Evolutionary conservation across 2,329 filamentous ascomycete genomes (phyloP).

Genomic region (Cladosporium sp.): DNA sequence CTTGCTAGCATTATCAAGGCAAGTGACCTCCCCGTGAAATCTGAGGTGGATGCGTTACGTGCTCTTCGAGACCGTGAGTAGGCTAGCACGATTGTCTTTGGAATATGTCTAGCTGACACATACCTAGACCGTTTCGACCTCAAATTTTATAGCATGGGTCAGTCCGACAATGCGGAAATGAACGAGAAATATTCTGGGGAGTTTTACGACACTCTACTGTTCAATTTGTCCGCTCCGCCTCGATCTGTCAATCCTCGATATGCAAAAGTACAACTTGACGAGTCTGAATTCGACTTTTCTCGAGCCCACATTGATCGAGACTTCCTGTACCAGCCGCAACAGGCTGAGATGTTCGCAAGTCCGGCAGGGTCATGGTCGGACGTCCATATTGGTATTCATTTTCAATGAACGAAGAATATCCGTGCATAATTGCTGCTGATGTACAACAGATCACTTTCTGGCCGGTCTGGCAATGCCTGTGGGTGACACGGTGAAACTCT

Average conservation of each 20-base stretch:
- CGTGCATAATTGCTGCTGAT: constrained; percentile 2
- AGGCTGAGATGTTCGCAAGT: constrained; percentile 10
- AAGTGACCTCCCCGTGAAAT: constrained; percentile 2
- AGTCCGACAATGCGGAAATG: constrained; percentile 1
- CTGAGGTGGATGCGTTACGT: constrained; percentile 11
- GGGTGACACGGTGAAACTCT: constrained; percentile 13
- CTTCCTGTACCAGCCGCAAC: constrained; percentile 5
- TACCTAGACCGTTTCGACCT: constrained; percentile 6
- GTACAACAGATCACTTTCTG: constrained; percentile 12
- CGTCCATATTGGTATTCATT: constrained; percentile 11
- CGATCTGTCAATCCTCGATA: constrained; percentile 10
- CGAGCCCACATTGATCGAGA: constrained; percentile 10
- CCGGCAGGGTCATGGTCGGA: constrained; percentile 10
- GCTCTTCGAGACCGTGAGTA: constrained; percentile 11
- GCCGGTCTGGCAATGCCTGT: constrained; percentile 10
- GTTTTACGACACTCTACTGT: constrained; percentile 12
- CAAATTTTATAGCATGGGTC: constrained; percentile 9
- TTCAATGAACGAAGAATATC: constrained; percentile 4
- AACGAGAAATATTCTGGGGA: constrained; percentile 6
- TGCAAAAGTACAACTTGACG: constrained; percentile 10
- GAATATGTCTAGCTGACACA: constrained; percentile 7
- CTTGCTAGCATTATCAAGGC: constrained; percentile 8
- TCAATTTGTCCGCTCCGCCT: constrained; percentile 10
- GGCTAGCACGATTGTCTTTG: neutral
- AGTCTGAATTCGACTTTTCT: constrained; percentile 11